Percentiles rank a stretch among this genome's conserved stretches.
These are phyloP conservation scores for Neurospora sp. DNA, from an alignment of 2,329 filamentous ascomycete species.

Conservation along the genomic window DNA sequence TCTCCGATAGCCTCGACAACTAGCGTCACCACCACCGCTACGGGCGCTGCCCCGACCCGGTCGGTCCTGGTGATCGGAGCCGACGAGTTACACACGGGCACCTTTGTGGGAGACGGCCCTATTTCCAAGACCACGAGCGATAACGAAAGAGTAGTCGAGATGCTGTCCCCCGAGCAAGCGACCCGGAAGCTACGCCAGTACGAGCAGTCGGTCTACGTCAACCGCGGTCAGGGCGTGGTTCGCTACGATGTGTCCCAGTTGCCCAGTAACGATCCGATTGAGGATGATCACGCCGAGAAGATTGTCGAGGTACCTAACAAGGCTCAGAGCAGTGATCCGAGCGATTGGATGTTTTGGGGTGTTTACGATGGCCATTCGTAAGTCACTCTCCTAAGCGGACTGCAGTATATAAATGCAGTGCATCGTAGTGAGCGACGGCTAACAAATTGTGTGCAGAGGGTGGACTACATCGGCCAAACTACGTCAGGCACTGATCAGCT, in stretches of 20 bases:
- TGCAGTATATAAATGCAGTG: conserved; percentile 1
- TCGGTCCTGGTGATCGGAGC: conserved; percentile 81
- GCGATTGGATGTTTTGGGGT: conserved; percentile 99
- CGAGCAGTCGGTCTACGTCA: conserved; percentile 86
- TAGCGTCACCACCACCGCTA: conserved; percentile 26
- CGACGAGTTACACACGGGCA: conserved; percentile 81
- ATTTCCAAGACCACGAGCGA: conserved; percentile 83
- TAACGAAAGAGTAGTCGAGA: conserved; percentile 82
- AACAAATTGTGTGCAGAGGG: conserved; percentile 45
- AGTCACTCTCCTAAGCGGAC: conserved; percentile 23
- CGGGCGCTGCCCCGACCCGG: conserved; percentile 39
- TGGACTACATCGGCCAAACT: conserved; percentile 98
- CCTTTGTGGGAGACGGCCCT: conserved; percentile 74
- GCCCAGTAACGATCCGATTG: conserved; percentile 93
- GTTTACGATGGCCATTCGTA: conserved; percentile 96
- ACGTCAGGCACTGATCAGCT: conserved; percentile 83
- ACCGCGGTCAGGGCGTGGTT: conserved; percentile 80
- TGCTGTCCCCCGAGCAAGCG: conserved; percentile 91
- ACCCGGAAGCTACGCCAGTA: conserved; percentile 80
- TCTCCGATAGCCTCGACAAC: conserved; percentile 27
- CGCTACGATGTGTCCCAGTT: conserved; percentile 93
- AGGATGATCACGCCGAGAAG: conserved; percentile 97
- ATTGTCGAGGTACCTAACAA: conserved; percentile 78
- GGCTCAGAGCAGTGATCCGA: conserved; percentile 44
- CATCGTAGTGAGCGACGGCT: conserved; percentile 13